A percentile compares a stretch with the other conserved stretches of the same genome.
phyloP scores from a whole-genome alignment of 2,329 filamentous ascomycete genomes.

The Trichoderma afroharzianum region DNA sequence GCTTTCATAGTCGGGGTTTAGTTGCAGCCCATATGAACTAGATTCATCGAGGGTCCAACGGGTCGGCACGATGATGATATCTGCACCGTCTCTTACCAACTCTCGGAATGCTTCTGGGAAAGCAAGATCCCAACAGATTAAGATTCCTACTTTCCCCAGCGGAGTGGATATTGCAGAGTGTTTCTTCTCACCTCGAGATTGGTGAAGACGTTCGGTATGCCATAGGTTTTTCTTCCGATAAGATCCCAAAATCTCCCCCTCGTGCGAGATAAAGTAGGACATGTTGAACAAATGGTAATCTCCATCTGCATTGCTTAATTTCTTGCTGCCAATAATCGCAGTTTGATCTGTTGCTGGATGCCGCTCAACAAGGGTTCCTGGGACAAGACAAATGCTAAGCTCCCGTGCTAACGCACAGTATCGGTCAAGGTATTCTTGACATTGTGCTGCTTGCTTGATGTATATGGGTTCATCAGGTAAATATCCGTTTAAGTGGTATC shows the following conservation, averaged over 20 bases:
- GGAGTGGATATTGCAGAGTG: neutral
- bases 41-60: neutral
- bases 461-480: neutral
- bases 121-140: neutral
- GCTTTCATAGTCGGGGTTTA: neutral
- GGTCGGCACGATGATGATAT: neutral
- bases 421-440: neutral
- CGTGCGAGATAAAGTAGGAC: neutral
- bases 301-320: neutral
- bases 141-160: neutral
- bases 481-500: neutral
- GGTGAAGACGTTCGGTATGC: neutral
- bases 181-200: neutral
- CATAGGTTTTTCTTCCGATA: neutral
- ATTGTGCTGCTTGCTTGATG: neutral
- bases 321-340: no score
- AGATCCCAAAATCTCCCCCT: neutral
- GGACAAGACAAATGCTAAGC: neutral
- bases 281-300: neutral
- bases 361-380: neutral
- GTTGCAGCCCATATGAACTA: neutral
- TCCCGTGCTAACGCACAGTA: neutral
- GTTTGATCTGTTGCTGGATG: neutral
- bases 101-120: neutral
- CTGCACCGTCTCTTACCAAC: neutral